Percentiles rank a stretch among this genome's conserved stretches.
These are phyloP conservation scores for Aspergillus campestris DNA, from an alignment of 495 filamentous ascomycete species.

Conservation along the genomic window DNA sequence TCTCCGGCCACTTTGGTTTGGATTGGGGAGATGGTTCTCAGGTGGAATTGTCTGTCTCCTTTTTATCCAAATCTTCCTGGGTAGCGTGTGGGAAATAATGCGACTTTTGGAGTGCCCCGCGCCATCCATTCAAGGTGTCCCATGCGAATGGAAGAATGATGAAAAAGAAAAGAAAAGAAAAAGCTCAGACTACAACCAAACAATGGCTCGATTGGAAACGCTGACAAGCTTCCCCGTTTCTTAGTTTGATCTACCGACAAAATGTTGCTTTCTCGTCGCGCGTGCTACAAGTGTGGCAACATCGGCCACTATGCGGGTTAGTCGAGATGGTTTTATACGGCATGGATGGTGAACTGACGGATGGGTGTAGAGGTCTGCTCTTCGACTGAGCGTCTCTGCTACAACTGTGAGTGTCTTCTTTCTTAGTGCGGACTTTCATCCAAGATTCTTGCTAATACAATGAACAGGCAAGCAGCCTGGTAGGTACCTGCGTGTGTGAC, in stretches of 20 bases:
- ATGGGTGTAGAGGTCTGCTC: constrained; percentile 74
- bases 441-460: constrained; percentile 16
- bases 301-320: constrained; percentile 92
- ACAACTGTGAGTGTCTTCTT: constrained; percentile 70
- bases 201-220: constrained; percentile 4
- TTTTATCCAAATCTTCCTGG: no score
- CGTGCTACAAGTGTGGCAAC: constrained; percentile 99
- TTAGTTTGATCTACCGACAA: constrained; percentile 39
- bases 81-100: no score
- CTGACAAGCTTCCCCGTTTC: constrained; percentile 9
- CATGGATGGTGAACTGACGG: constrained; percentile 9
- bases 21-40: no score
- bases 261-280: constrained; percentile 93
- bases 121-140: no score
- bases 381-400: constrained; percentile 94
- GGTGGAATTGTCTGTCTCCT: no score
- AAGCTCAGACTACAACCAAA: neutral
- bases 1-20: no score
- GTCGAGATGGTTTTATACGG: constrained; percentile 16
- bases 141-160: neutral
- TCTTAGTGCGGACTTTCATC: neutral
- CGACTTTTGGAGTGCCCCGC: no score
- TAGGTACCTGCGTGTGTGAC: constrained; percentile 30
- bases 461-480: constrained; percentile 73
- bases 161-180: neutral